Evolutionary conservation across 73 alveolate genomes (phyloP).

Genomic region (Tetrahymena borealis): DNA sequence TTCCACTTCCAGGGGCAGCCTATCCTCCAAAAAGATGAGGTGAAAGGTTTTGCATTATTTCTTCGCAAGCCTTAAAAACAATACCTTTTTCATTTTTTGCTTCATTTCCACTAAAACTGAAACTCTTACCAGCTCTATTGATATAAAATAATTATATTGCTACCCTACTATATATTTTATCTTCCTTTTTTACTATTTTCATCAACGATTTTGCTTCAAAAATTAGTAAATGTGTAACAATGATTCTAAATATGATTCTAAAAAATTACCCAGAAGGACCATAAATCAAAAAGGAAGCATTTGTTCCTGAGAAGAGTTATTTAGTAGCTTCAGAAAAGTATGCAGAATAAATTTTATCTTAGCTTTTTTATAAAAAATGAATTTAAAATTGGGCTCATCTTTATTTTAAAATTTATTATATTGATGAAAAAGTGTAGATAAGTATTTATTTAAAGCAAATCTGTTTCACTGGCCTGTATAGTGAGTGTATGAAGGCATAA

Average conservation of each 20-base stretch:
- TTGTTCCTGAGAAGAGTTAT: background rate
- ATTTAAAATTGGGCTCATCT: too few species aligned
- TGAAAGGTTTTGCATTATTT: background rate
- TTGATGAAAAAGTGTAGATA: too few species aligned
- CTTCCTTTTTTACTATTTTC: too few species aligned
- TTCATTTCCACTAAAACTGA: background rate
- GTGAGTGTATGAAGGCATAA: too few species aligned
- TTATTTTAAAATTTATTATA: too few species aligned
- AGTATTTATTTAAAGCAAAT: background rate
- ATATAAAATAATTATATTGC: background rate
- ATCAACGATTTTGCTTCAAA: too few species aligned
- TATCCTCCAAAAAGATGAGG: background rate
- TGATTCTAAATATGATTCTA: too few species aligned
- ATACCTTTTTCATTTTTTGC: background rate
- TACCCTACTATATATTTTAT: background rate
- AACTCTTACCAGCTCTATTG: background rate
- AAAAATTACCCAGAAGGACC: background rate
- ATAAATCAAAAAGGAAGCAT: background rate
- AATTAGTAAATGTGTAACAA: too few species aligned
- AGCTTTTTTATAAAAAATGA: background rate
- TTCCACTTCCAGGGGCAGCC: background rate
- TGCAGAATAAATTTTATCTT: background rate
- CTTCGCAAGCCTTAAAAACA: background rate
- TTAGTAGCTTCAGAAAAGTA: background rate
- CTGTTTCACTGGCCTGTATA: conserved; percentile 1